Evolutionary conservation across 108 stramenopile genomes (phyloP), one percentile per base, ranked within the genome.

Genomic region (Cyclostephanos tholiformis): DNA sequence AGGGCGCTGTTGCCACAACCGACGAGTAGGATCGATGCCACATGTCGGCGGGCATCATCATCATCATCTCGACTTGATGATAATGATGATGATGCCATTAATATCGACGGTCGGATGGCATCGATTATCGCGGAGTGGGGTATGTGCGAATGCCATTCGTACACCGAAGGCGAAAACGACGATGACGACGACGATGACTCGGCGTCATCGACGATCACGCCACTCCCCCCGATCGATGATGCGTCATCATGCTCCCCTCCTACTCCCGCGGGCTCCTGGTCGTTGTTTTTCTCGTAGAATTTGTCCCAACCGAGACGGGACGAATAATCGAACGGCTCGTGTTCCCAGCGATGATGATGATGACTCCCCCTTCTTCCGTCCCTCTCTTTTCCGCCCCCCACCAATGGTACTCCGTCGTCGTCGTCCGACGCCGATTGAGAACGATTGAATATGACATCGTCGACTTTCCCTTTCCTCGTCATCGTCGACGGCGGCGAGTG

Each of bases 131-230:
- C 65, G 14, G 80, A 71, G 22, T 89, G 68, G 10, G 87, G 69
- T 39, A 92, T 73, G 60, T 87, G 87, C 14, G 77, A 58, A 74
- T 92, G 91, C 91, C 91, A 92, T 80, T 92, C 91, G 51, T 78
- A 74, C 55, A 81, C 81, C 62, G 56, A 12, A 6, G 62, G 49
- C 55, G 16, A 13, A 2, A 41, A 58, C 56, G 32, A 32, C 32
- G 32, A 32, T 2, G 32, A 56, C 50, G 0, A 44, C 32, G 23
- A 46, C 50, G 19, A 44, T n/a, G n/a, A n/a, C n/a, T n/a, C 46
- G 20, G 64, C 56, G 23, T 55, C 70, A n/a, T 26, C 58, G 46
- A 12, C 46, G 22, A 36, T 49, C 9, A 36, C 22, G 52, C 63
- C 25, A 25, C 23, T 17, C 61, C 29, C 8, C n/a, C 44, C 39